Evolutionary conservation across 345 rosid species (phyloP).

Genomic region (Salix udensis): DNA sequence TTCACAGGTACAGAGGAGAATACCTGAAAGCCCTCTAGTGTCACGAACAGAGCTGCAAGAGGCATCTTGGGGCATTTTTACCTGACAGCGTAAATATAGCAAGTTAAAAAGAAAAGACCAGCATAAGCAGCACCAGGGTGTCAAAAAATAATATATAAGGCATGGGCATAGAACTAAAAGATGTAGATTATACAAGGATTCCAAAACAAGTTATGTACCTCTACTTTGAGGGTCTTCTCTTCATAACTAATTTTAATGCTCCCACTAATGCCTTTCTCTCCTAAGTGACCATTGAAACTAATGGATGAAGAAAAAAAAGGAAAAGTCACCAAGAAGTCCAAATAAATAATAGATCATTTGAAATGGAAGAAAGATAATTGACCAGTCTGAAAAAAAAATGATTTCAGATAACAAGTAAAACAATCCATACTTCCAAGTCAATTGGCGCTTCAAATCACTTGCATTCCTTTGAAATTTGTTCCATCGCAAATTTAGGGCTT

Average conservation of each 20-base stretch:
- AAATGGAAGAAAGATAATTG: neutral
- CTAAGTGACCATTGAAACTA: slow-evolving; percentile 78
- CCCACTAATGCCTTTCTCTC: slow-evolving; percentile 90
- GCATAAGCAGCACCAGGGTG: neutral
- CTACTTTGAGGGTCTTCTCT: slow-evolving; percentile 66
- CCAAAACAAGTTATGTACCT: slow-evolving; percentile 44
- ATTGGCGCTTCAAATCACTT: slow-evolving; percentile 49
- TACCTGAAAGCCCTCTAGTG: slow-evolving; percentile 95
- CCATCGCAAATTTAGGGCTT: slow-evolving; percentile 61
- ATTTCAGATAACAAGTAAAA: neutral
- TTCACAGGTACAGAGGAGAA: neutral
- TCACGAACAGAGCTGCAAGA: slow-evolving; percentile 70
- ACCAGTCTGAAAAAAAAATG: neutral
- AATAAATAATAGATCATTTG: neutral
- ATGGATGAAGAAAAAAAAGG: slow-evolving; percentile 14
- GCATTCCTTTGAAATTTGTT: slow-evolving; percentile 65
- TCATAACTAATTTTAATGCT: slow-evolving; percentile 65
- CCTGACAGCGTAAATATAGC: slow-evolving; percentile 39
- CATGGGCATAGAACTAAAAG: neutral
- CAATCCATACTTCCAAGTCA: slow-evolving; percentile 77
- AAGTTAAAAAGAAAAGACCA: neutral
- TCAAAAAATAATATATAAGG: neutral
- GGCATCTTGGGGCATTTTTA: slow-evolving; percentile 97
- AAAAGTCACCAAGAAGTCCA: neutral
- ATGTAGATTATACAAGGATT: neutral